These are phyloP conservation scores for Plantago elongata DNA, from an alignment of 257 asterid genomes.

Conservation along the genomic window DNA sequence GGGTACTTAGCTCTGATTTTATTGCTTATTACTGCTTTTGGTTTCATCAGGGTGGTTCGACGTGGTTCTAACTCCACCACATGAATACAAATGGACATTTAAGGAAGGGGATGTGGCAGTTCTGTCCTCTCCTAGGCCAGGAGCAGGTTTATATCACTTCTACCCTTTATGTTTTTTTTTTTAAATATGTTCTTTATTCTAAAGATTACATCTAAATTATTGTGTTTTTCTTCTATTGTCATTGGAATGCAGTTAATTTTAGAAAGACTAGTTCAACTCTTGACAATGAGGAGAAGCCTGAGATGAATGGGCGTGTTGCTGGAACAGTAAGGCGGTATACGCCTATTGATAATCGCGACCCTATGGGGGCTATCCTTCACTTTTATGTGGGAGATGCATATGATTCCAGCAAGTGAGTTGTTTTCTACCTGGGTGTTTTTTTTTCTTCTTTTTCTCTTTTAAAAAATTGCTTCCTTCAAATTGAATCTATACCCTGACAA, in stretches of 20 bases:
- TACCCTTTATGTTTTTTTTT: not conserved
- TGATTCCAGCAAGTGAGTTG: slow-evolving; percentile 69
- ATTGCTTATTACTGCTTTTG: slow-evolving; percentile 17
- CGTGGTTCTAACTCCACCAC: slow-evolving; percentile 67
- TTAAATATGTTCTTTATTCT: not conserved
- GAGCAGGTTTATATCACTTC: slow-evolving; percentile 51
- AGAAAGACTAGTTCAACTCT: slow-evolving; percentile 51
- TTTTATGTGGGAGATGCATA: slow-evolving; percentile 82
- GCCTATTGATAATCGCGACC: slow-evolving; percentile 88
- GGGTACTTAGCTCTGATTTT: slow-evolving; percentile 11
- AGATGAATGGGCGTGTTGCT: slow-evolving; percentile 80
- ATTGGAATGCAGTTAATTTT: slow-evolving; percentile 44
- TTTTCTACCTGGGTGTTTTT: slow-evolving; percentile 3
- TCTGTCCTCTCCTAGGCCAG: slow-evolving; percentile 89
- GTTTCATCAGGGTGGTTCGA: slow-evolving; percentile 83
- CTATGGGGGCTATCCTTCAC: slow-evolving; percentile 86
- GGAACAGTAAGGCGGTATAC: slow-evolving; percentile 93
- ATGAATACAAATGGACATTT: slow-evolving; percentile 80
- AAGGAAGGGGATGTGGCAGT: slow-evolving; percentile 99
- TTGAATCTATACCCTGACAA: slow-evolving; percentile 16
- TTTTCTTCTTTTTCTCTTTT: not conserved
- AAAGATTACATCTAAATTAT: slow-evolving; percentile 13
- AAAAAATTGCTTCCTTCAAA: not conserved
- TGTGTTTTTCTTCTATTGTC: not conserved
- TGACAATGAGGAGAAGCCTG: slow-evolving; percentile 71